Evolutionary conservation across 768 basidiomycete species (phyloP).

Genomic region (Lyophyllum decastes): DNA sequence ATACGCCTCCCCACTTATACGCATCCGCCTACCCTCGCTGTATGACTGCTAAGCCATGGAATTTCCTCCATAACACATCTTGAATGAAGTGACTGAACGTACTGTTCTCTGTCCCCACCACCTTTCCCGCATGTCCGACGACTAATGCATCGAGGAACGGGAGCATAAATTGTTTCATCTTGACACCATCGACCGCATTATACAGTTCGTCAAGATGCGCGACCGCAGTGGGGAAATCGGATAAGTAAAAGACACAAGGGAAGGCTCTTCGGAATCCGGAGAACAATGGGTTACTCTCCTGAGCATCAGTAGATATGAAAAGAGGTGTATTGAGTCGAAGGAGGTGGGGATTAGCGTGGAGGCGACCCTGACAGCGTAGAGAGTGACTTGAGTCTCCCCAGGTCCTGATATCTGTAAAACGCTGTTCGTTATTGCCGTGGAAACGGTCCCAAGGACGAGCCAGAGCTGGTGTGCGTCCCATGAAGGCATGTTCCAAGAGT

Average conservation of each 20-base stretch:
- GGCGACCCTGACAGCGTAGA: conserved; percentile 38
- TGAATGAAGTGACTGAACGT: conserved; percentile 74
- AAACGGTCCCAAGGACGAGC: background rate
- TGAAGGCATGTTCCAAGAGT: conserved; percentile 25
- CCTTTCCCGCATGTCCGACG: conserved; percentile 52
- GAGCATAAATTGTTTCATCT: conserved; percentile 46
- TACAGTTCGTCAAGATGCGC: conserved; percentile 32
- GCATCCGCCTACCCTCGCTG: conserved; percentile 40
- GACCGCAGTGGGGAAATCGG: conserved; percentile 43
- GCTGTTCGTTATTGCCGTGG: background rate
- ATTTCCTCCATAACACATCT: conserved; percentile 66
- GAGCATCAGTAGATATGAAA: conserved; percentile 67
- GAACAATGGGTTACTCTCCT: conserved; percentile 40
- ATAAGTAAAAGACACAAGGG: conserved; percentile 63
- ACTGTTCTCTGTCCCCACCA: conserved; percentile 73
- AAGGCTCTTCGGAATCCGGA: conserved; percentile 50
- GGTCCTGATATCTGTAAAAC: background rate
- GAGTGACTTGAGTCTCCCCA: conserved; percentile 2
- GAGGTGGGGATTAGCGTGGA: conserved; percentile 33
- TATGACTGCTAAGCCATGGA: conserved; percentile 53
- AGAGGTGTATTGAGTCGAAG: conserved; percentile 54
- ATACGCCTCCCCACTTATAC: background rate
- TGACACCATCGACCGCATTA: conserved; percentile 51
- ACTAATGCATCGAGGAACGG: conserved; percentile 77
- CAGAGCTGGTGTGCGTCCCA: background rate